Base-by-base conservation (phyloP, 768 basidiomycete genomes). In the Lactifluus hygrophoroides region DNA sequence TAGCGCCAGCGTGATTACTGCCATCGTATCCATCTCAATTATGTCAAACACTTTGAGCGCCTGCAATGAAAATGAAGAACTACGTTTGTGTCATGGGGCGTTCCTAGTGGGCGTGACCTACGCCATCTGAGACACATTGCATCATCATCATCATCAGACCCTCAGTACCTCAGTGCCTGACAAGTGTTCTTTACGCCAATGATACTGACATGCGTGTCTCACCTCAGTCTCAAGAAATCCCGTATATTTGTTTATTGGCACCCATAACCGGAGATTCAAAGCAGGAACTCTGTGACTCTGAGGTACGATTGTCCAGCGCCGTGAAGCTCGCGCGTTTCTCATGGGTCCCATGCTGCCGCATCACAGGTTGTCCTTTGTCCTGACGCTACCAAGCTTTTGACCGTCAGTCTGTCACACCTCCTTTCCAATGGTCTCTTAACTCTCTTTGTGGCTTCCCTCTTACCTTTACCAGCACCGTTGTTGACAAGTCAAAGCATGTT, bases 91-190 rank as follows among this genome's bases (percentile, higher is more conserved):
- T 44, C 54, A 51, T 51, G 54, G 48, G 43, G 40, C n/a, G 21
- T 38, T 35, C 51, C 47, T 50, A 21, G 13, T 19, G 46, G 30
- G n/a, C 19, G 28, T 47, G 21, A 19, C 17, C 19, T 19, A 44
- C 27, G 11, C 38, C 16, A 34, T 51, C 23, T 55, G 49, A 38
- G 19, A 38, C 54, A 25, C 54, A 34, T 34, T 53, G 42, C 54
- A 60, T 54, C 52, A 54, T 55, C 54, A 60, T 54, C 52, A 54
- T 55, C 58, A 60, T 34, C 47, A 44, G 47, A 59, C 58, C 32
- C 21, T 42, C 14, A 42, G 46, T 48, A 19, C 32, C 21, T 42
- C 14, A 42, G 46, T 48, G 25, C 32, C 52, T 54, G 17, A 10
- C 40, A 34, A 49, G 19, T n/a, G 9, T n/a, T 44, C 19, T 27